A percentile compares a stretch with the other conserved stretches of the same genome.
These are phyloP conservation scores for Orbilia quercus DNA, from an alignment of 2,329 filamentous ascomycete species.

Conservation along the genomic window DNA sequence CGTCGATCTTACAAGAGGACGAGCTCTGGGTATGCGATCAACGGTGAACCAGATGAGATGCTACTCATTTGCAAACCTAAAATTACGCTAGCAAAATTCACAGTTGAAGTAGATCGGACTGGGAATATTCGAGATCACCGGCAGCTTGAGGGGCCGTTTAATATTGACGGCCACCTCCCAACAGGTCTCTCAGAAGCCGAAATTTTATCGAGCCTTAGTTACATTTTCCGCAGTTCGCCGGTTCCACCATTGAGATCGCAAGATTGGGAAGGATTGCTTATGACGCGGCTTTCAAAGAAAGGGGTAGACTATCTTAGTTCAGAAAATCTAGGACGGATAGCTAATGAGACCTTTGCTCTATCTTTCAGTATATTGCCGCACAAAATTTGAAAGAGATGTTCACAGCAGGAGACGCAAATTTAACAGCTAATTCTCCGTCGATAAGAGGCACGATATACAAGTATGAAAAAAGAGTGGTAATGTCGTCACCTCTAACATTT, in stretches of 20 bases:
- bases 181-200: not conserved
- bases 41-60: conserved; percentile 7
- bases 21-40: not conserved
- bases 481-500: conserved; percentile 14
- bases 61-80: conserved; percentile 29
- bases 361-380: conserved; percentile 21
- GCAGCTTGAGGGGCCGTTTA: not conserved
- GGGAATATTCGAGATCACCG: conserved; percentile 12
- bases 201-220: not conserved
- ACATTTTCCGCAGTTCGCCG: too few species aligned
- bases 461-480: conserved; percentile 21
- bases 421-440: too few species aligned
- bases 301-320: conserved; percentile 7
- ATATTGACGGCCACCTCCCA: conserved; percentile 10
- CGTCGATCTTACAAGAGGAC: not conserved
- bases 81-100: conserved; percentile 18
- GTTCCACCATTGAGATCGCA: not conserved
- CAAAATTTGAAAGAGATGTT: conserved; percentile 13
- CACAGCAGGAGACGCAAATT: too few species aligned
- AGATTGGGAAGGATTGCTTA: conserved; percentile 30
- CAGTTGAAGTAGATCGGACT: conserved; percentile 14
- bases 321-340: conserved; percentile 3
- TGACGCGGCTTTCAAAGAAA: conserved; percentile 20
- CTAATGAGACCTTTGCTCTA: conserved; percentile 8
- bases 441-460: not conserved